These are phyloP conservation scores for Pseudogymnoascus sp. DNA, from an alignment of 2,329 filamentous ascomycete species.

Conservation along the genomic window DNA sequence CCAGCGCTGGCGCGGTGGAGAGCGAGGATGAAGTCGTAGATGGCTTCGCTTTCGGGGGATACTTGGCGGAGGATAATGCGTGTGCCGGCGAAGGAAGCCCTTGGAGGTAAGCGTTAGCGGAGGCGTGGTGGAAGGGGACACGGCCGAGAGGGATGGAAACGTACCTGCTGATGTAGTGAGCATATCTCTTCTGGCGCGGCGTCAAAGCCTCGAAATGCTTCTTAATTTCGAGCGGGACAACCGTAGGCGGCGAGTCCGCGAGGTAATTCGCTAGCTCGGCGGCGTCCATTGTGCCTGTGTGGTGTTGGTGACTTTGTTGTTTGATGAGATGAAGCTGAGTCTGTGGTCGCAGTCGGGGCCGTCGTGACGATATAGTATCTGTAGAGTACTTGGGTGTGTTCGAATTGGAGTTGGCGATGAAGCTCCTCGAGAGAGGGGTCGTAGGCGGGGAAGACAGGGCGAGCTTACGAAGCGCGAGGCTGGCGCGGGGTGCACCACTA, in stretches of 20 bases:
- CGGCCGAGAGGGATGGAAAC: background rate
- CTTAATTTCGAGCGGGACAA: constrained; percentile 83
- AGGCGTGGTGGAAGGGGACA: background rate
- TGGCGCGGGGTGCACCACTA: constrained; percentile 1
- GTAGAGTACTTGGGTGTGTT: background rate
- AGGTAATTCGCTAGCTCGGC: constrained; percentile 68
- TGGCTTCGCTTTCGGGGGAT: constrained; percentile 71
- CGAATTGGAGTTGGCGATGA: background rate
- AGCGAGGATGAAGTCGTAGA: constrained; percentile 72
- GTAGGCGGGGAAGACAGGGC: background rate
- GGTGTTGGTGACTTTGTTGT: background rate
- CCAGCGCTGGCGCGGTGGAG: constrained; percentile 60
- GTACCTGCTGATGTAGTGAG: constrained; percentile 79
- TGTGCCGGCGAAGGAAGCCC: constrained; percentile 68
- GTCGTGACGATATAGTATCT: background rate
- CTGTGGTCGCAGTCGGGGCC: background rate
- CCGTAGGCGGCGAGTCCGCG: constrained; percentile 80
- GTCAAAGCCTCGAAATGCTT: constrained; percentile 78
- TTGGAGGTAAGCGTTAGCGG: constrained; percentile 30
- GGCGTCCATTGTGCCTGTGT: constrained; percentile 41
- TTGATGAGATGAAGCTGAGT: background rate
- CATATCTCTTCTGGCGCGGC: constrained; percentile 78
- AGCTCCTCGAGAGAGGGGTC: background rate
- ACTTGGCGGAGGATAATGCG: constrained; percentile 74
- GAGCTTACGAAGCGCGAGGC: background rate